Evolutionary conservation across 2,329 filamentous ascomycete genomes (phyloP).

Genomic region (Fusarium cicatricum): DNA sequence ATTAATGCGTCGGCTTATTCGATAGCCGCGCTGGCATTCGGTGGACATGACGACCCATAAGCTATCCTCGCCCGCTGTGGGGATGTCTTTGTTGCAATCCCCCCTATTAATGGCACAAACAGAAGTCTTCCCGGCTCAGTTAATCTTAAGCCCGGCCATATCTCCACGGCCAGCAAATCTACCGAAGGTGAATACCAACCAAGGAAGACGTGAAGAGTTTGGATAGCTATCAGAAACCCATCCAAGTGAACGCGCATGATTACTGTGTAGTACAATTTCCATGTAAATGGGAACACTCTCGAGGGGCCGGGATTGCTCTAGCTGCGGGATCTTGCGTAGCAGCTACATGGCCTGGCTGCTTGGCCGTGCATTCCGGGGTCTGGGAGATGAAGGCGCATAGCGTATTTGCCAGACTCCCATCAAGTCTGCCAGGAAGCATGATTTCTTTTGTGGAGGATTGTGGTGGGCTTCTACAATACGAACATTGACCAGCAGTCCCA

Average conservation of each 20-base stretch:
- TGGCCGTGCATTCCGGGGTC: constrained; percentile 18
- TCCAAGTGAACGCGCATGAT: too few species aligned
- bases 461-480: not conserved
- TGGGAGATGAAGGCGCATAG: constrained; percentile 1
- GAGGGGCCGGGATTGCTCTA: constrained; percentile 9
- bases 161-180: not conserved
- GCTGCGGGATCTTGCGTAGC: constrained; percentile 13
- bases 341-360: constrained; percentile 19
- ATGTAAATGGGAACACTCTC: constrained; percentile 27
- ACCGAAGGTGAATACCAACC: not conserved
- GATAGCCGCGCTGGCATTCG: not conserved
- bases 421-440: not conserved
- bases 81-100: not conserved
- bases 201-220: too few species aligned
- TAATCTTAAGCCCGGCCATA: not conserved
- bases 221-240: too few species aligned
- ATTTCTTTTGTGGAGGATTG: constrained; percentile 5
- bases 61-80: not conserved
- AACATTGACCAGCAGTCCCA: not conserved
- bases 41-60: not conserved
- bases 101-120: constrained; percentile 4
- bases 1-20: not conserved
- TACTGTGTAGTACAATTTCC: constrained; percentile 12
- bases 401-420: not conserved
- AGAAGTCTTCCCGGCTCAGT: not conserved